A percentile compares a stretch with the other conserved stretches of the same genome.
Evolutionary conservation across 768 basidiomycete genomes (phyloP).

Genomic region (Dictyophora rubrovolvata): DNA sequence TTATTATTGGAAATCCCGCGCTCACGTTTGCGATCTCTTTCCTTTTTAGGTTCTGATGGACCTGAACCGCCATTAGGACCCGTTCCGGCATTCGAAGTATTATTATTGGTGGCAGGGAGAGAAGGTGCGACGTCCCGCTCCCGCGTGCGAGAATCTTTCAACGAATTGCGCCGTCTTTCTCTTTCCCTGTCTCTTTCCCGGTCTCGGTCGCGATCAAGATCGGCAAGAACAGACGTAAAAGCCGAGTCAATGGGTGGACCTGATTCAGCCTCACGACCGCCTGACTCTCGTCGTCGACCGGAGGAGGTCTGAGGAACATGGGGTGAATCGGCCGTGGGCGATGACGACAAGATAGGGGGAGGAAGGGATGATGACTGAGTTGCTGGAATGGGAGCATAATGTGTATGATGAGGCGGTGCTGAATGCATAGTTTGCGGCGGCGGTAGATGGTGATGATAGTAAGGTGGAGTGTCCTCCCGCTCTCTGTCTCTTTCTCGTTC

Average conservation of each 20-base stretch:
- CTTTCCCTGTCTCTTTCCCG: slow-evolving; percentile 17
- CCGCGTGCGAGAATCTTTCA: not conserved
- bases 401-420: not conserved
- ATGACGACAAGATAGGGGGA: not conserved
- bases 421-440: slow-evolving; percentile 4
- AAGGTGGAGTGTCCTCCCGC: slow-evolving; percentile 18
- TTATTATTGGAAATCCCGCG: not conserved
- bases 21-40: not conserved
- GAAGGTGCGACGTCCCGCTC: not conserved
- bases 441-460: slow-evolving; percentile 15
- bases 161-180: slow-evolving; percentile 2
- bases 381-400: not conserved
- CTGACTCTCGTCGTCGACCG: not conserved
- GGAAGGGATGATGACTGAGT: not conserved
- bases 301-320: not conserved
- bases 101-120: not conserved
- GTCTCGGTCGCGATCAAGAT: slow-evolving; percentile 15
- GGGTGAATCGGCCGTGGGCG: not conserved
- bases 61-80: not conserved
- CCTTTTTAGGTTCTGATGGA: not conserved
- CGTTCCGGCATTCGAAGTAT: not conserved
- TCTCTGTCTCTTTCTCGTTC: slow-evolving; percentile 15
- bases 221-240: not conserved
- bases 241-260: not conserved
- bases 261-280: not conserved